These are phyloP conservation scores for Knoxia roxburghii DNA, from an alignment of 257 asterid genomes.

Conservation along the genomic window DNA sequence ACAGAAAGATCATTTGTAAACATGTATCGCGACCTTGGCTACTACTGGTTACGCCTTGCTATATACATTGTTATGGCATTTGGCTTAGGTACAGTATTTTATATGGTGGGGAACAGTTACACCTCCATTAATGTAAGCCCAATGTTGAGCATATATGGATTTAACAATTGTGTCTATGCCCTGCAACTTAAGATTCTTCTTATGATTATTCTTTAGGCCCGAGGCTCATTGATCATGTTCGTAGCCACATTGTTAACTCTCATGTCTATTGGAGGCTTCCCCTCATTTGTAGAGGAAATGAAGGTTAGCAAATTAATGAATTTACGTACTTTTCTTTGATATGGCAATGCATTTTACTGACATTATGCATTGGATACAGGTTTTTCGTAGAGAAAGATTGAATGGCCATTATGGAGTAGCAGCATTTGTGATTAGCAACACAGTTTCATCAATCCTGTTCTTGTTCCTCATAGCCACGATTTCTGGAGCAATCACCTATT, in stretches of 20 bases:
- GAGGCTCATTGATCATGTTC: slow-evolving; percentile 34
- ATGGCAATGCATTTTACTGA: background rate
- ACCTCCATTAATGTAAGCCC: slow-evolving; percentile 26
- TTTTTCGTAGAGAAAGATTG: slow-evolving; percentile 45
- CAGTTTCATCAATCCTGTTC: slow-evolving; percentile 46
- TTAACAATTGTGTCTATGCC: background rate
- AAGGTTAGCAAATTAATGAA: slow-evolving; percentile 31
- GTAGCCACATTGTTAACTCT: slow-evolving; percentile 35
- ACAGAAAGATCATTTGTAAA: slow-evolving; percentile 48
- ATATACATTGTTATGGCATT: slow-evolving; percentile 42
- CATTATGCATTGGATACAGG: slow-evolving; percentile 22
- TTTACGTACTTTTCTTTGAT: background rate
- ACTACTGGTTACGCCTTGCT: slow-evolving; percentile 57
- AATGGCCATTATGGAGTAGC: slow-evolving; percentile 57
- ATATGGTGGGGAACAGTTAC: slow-evolving; percentile 26
- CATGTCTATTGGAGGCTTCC: slow-evolving; percentile 65
- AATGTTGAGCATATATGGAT: background rate
- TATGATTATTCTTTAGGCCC: slow-evolving; percentile 15
- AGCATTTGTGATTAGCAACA: slow-evolving; percentile 47
- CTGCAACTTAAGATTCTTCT: background rate
- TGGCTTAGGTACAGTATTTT: slow-evolving; percentile 51
- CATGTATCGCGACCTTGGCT: slow-evolving; percentile 59
- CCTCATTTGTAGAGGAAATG: slow-evolving; percentile 56
- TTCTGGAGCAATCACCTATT: slow-evolving; percentile 50
- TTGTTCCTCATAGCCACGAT: slow-evolving; percentile 42